phyloP scores from a whole-genome alignment of 495 filamentous ascomycete species.

The Trichocladium antarcticum region DNA sequence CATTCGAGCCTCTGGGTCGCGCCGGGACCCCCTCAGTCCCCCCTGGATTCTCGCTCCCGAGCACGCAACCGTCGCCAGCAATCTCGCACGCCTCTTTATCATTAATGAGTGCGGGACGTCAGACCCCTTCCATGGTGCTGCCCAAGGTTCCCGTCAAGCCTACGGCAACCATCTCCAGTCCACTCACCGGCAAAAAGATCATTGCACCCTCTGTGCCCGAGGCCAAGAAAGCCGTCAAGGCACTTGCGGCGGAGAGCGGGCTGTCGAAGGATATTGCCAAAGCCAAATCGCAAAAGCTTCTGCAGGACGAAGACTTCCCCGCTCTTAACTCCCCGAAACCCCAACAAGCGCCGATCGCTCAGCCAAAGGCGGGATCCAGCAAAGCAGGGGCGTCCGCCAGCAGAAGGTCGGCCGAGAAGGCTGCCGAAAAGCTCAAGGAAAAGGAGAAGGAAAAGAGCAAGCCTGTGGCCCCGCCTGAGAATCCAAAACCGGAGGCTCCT shows the following conservation, averaged over 20 bases:
- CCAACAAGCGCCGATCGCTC: slow-evolving; percentile 13
- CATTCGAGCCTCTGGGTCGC: slow-evolving; percentile 37
- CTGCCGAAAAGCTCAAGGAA: slow-evolving; percentile 7
- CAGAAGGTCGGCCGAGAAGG: slow-evolving; percentile 15
- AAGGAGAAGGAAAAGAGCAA: slow-evolving; percentile 12
- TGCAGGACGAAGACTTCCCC: slow-evolving; percentile 50
- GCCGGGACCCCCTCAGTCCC: slow-evolving; percentile 51
- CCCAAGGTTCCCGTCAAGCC: slow-evolving; percentile 17
- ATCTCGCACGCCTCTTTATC: slow-evolving; percentile 18
- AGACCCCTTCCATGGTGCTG: slow-evolving; percentile 18
- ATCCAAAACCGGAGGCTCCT: slow-evolving; percentile 16
- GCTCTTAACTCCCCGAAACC: slow-evolving; percentile 37
- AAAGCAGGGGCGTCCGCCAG: slow-evolving; percentile 15
- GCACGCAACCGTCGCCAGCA: slow-evolving; percentile 39
- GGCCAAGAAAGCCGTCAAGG: slow-evolving; percentile 39
- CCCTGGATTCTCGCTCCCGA: slow-evolving; percentile 53
- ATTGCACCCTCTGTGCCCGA: slow-evolving; percentile 18
- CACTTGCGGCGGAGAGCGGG: slow-evolving; percentile 34
- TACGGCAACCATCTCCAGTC: slow-evolving; percentile 6
- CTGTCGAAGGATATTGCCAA: slow-evolving; percentile 39
- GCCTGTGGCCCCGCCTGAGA: slow-evolving; percentile 24
- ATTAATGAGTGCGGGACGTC: slow-evolving; percentile 1
- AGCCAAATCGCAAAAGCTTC: slow-evolving; percentile 32
- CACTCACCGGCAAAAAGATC: slow-evolving; percentile 19
- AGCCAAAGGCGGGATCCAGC: slow-evolving; percentile 17